Conservation (phyloP, 371 early-diverging fungal genomes). For the Umbelopsis sp. region DNA sequence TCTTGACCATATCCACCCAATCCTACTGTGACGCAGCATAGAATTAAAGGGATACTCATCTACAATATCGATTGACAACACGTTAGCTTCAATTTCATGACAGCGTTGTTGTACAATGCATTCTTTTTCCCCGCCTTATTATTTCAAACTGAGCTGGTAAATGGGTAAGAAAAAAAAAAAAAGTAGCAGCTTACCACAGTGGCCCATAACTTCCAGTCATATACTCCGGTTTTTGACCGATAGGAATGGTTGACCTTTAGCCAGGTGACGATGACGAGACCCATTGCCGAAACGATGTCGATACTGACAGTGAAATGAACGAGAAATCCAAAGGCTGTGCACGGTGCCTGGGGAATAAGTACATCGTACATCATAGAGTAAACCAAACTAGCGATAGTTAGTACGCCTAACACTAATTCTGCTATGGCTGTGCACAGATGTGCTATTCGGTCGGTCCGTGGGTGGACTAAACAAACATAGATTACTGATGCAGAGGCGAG, state of each 20-base stretch:
- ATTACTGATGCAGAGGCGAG: background rate
- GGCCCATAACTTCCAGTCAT: conserved; percentile 8
- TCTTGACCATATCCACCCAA: conserved; percentile 11
- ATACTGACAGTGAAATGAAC: conserved; percentile 4
- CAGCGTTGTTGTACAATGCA: conserved; percentile 5
- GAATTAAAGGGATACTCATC: background rate
- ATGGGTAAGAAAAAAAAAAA: no score
- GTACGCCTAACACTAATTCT: background rate
- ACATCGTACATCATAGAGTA: conserved; percentile 15
- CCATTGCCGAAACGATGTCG: background rate
- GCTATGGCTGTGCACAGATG: conserved; percentile 10
- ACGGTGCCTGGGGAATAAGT: background rate
- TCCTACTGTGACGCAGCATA: background rate
- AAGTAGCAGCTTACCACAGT: background rate
- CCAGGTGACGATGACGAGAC: background rate
- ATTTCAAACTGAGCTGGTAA: no score
- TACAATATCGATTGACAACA: background rate
- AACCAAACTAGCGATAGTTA: conserved; percentile 7
- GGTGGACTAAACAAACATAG: background rate
- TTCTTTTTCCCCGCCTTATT: background rate
- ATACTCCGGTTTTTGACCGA: background rate
- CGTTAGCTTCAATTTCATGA: background rate
- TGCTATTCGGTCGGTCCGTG: background rate
- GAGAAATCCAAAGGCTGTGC: background rate
- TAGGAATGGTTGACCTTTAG: background rate